Percentiles rank a stretch among this genome's conserved stretches.
Conservation (phyloP, 495 filamentous ascomycete species). For the Copromyces sp. region DNA sequence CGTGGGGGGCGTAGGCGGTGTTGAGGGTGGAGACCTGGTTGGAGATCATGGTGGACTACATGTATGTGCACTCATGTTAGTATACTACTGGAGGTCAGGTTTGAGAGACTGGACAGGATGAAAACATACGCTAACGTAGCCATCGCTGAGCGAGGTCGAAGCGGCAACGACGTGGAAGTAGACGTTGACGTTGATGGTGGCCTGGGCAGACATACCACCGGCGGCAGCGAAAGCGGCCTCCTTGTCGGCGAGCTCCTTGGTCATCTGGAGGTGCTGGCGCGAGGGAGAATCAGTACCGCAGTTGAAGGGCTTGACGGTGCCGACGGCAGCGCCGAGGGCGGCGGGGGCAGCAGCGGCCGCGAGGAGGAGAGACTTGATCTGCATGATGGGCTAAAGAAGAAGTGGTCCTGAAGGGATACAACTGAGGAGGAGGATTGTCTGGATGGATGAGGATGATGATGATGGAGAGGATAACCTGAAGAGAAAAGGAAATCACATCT, state of each 20-base stretch:
- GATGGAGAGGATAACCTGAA: background rate
- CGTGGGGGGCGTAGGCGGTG: conserved; percentile 37
- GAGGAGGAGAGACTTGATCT: conserved; percentile 24
- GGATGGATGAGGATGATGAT: background rate
- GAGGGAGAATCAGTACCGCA: conserved; percentile 36
- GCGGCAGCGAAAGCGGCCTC: conserved; percentile 9
- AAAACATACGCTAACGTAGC: conserved; percentile 38
- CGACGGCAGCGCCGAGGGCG: conserved; percentile 17
- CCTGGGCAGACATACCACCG: conserved; percentile 15
- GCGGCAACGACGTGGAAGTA: conserved; percentile 56
- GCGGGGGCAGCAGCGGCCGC: conserved; percentile 22
- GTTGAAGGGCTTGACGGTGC: conserved; percentile 5
- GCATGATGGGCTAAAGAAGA: conserved; percentile 19
- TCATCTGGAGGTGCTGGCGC: conserved; percentile 22
- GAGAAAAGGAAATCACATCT: background rate
- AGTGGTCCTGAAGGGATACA: background rate
- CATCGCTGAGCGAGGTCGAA: conserved; percentile 32
- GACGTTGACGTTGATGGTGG: conserved; percentile 34
- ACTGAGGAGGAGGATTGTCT: background rate
- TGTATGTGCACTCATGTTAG: too few species aligned
- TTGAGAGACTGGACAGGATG: conserved; percentile 5
- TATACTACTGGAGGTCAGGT: too few species aligned
- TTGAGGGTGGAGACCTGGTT: conserved; percentile 42
- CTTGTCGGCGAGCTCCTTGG: conserved; percentile 22
- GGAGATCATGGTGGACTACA: conserved; percentile 20